A percentile compares a stretch with the other conserved stretches of the same genome.
Conservation (phyloP, 805 yeast genomes). For the Suhomyces kilbournensis region DNA sequence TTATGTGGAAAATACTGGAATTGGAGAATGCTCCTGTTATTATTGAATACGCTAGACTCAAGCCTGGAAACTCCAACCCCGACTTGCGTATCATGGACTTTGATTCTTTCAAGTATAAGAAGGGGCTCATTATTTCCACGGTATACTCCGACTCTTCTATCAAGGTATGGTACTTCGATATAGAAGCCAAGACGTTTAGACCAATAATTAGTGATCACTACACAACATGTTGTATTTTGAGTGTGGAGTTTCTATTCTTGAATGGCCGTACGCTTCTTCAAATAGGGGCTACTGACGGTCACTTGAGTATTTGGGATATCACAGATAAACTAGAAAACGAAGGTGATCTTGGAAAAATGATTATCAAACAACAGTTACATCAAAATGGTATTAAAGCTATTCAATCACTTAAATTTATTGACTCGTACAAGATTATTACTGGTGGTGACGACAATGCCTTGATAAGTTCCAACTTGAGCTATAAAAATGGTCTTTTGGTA, state of each 20-base stretch:
- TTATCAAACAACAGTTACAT: slow-evolving; percentile 56
- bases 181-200: slow-evolving; percentile 34
- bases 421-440: slow-evolving; percentile 45
- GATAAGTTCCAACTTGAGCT: slow-evolving; percentile 20
- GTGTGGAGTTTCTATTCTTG: slow-evolving; percentile 45
- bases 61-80: slow-evolving; percentile 57
- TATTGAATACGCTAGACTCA: slow-evolving; percentile 48
- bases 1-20: slow-evolving; percentile 63
- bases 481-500: slow-evolving; percentile 9
- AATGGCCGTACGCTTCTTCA: slow-evolving; percentile 36
- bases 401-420: slow-evolving; percentile 14
- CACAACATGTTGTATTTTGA: slow-evolving; percentile 73
- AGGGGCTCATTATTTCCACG: slow-evolving; percentile 56
- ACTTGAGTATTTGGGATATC: slow-evolving; percentile 59
- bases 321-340: slow-evolving; percentile 13
- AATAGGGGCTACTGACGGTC: slow-evolving; percentile 83
- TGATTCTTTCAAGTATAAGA: slow-evolving; percentile 41
- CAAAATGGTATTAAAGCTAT: slow-evolving; percentile 81
- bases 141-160: slow-evolving; percentile 86
- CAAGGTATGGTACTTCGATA: slow-evolving; percentile 57
- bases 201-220: slow-evolving; percentile 51
- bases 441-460: slow-evolving; percentile 95
- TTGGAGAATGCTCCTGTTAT: slow-evolving; percentile 42
- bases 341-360: slow-evolving; percentile 19
- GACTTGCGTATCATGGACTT: slow-evolving; percentile 92